These are phyloP conservation scores for Cardamine chenopodiifolia DNA, from an alignment of 345 rosid species.

Conservation along the genomic window DNA sequence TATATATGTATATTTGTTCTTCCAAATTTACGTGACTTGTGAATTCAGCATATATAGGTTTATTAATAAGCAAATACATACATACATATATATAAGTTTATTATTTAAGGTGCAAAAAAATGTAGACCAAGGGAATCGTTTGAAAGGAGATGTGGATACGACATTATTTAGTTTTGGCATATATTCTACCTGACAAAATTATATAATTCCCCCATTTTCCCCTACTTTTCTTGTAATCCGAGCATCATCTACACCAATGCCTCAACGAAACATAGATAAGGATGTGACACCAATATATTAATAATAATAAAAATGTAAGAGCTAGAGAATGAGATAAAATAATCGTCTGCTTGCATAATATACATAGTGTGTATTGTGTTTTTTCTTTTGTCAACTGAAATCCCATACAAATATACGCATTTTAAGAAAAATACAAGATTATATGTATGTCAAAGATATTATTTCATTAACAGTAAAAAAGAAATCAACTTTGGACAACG, in stretches of 20 bases:
- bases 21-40: not conserved
- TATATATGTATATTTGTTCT: not conserved
- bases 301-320: not conserved
- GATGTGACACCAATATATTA: conserved; percentile 32
- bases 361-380: not conserved
- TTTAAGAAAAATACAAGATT: not conserved
- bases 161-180: conserved; percentile 41
- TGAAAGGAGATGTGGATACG: conserved; percentile 34
- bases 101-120: not conserved
- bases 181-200: conserved; percentile 31
- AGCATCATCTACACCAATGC: conserved; percentile 29
- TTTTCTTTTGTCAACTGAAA: not conserved
- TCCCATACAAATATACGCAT: not conserved
- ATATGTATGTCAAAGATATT: not conserved
- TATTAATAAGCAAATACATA: not conserved
- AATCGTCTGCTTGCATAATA: not conserved
- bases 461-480: not conserved
- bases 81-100: not conserved
- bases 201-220: conserved; percentile 28
- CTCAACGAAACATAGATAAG: conserved; percentile 24
- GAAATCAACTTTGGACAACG: not conserved
- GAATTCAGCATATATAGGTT: not conserved
- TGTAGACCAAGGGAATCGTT: conserved; percentile 34
- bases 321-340: conserved; percentile 6
- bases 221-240: conserved; percentile 24